Evolutionary conservation across 2,329 filamentous ascomycete species (phyloP).

Genomic region (Thermothelomyces thermophilus): DNA sequence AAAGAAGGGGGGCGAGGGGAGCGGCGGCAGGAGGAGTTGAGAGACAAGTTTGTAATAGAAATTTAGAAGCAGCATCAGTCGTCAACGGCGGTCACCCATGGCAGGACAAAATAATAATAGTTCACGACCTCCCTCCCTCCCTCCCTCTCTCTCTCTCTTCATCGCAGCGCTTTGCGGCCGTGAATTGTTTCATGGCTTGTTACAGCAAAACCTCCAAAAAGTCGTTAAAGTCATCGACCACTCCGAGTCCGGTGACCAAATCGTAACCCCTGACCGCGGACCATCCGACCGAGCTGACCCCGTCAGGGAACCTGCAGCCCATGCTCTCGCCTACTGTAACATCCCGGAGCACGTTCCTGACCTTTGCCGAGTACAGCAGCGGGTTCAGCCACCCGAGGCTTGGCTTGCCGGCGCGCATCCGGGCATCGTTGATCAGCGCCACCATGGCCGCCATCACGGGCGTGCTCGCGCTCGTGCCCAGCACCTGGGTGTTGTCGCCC

Average conservation of each 20-base stretch:
- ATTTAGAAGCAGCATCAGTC: no score
- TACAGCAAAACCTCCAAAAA: constrained; percentile 18
- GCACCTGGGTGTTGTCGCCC: constrained; percentile 26
- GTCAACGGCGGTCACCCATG: no score
- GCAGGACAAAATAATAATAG: no score
- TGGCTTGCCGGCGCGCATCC: constrained; percentile 42
- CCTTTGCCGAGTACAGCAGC: constrained; percentile 36
- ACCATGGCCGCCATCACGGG: constrained; percentile 50
- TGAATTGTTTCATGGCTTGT: background rate
- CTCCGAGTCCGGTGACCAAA: constrained; percentile 44
- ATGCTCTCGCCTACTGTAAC: constrained; percentile 35
- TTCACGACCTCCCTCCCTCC: no score
- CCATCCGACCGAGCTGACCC: constrained; percentile 31
- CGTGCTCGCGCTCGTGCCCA: constrained; percentile 46
- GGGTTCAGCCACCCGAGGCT: constrained; percentile 50
- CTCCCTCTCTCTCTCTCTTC: no score
- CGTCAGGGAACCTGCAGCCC: constrained; percentile 34
- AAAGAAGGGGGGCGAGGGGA: no score
- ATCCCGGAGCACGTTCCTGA: constrained; percentile 36
- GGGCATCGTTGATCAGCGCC: constrained; percentile 47
- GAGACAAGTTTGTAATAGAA: no score
- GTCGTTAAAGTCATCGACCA: constrained; percentile 36
- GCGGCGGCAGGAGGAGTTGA: no score
- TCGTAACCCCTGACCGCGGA: constrained; percentile 41
- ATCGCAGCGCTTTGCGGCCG: no score